A percentile compares a stretch with the other conserved stretches of the same genome.
phyloP scores from a whole-genome alignment of 2,329 filamentous ascomycete genomes.

The Talaromyces sp. region DNA sequence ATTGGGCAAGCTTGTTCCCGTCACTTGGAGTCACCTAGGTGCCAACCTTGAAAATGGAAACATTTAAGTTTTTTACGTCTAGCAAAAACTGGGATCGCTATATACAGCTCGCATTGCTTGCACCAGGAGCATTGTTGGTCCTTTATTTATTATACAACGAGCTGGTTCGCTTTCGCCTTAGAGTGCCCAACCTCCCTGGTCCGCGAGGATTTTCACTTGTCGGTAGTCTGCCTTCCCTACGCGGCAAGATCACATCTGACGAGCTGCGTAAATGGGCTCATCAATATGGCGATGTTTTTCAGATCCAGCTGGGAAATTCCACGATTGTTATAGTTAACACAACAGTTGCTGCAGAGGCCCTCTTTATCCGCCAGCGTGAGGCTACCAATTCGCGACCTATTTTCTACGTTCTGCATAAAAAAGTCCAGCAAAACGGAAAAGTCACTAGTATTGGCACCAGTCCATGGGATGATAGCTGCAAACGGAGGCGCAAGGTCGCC shows the following conservation, averaged over 20 bases:
- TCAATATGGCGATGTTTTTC: neutral
- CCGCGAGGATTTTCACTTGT: neutral
- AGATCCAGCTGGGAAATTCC: neutral
- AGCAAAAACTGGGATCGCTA: neutral
- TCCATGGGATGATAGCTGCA: neutral
- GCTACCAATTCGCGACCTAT: neutral
- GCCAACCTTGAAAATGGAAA: neutral
- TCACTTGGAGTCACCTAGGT: neutral
- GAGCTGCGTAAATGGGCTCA: neutral
- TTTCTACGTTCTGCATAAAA: neutral
- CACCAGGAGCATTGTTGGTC: neutral
- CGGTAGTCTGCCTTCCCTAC: neutral
- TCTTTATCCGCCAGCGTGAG: neutral
- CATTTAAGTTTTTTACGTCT: neutral
- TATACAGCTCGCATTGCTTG: neutral
- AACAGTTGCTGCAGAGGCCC: neutral
- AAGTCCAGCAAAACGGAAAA: neutral
- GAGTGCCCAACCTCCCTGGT: neutral
- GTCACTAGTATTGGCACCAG: neutral
- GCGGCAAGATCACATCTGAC: neutral
- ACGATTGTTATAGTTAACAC: neutral
- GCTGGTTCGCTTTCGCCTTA: neutral
- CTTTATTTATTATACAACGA: neutral
- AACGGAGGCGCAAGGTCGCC: neutral
- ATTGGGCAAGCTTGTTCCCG: neutral